A percentile compares a stretch with the other conserved stretches of the same genome.
These are phyloP conservation scores for Exserohilum rostratum DNA, from an alignment of 2,329 filamentous ascomycete species.

Conservation along the genomic window DNA sequence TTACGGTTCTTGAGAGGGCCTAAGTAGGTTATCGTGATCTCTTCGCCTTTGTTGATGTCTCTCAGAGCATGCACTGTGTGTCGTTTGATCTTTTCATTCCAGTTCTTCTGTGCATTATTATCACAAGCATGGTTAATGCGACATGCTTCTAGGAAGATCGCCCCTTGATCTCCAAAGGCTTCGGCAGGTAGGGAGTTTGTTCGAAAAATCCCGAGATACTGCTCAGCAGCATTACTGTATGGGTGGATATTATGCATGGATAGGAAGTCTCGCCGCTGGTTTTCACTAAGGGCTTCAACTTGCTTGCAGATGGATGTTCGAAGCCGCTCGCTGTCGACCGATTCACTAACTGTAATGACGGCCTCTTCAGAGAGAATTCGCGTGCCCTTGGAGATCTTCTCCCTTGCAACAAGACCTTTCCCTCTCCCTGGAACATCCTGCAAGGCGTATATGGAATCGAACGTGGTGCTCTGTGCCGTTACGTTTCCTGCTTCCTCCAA, in stretches of 20 bases:
- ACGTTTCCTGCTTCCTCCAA: too few relatives aligned
- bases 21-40: constrained; percentile 48
- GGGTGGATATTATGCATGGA: constrained; percentile 40
- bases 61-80: constrained; percentile 44
- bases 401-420: constrained; percentile 49
- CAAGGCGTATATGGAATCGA: constrained; percentile 18
- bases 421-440: constrained; percentile 43
- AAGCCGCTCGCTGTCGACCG: constrained; percentile 23
- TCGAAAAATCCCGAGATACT: constrained; percentile 40
- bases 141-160: constrained; percentile 44
- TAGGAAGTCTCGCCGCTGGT: constrained; percentile 34
- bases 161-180: constrained; percentile 29
- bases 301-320: constrained; percentile 21
- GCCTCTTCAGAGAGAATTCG: constrained; percentile 50
- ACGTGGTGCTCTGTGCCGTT: too few relatives aligned
- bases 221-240: constrained; percentile 22
- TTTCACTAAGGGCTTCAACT: constrained; percentile 28
- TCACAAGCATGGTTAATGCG: constrained; percentile 50
- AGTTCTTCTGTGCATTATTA: constrained; percentile 46
- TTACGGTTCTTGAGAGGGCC: constrained; percentile 21
- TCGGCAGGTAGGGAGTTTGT: constrained; percentile 43
- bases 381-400: constrained; percentile 48
- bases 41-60: constrained; percentile 45
- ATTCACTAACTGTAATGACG: constrained; percentile 41
- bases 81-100: constrained; percentile 41